Evolutionary conservation across 202 grass and related monocot species (phyloP), one percentile per base, ranked within the genome.

Genomic region (Zoysia matrella): DNA sequence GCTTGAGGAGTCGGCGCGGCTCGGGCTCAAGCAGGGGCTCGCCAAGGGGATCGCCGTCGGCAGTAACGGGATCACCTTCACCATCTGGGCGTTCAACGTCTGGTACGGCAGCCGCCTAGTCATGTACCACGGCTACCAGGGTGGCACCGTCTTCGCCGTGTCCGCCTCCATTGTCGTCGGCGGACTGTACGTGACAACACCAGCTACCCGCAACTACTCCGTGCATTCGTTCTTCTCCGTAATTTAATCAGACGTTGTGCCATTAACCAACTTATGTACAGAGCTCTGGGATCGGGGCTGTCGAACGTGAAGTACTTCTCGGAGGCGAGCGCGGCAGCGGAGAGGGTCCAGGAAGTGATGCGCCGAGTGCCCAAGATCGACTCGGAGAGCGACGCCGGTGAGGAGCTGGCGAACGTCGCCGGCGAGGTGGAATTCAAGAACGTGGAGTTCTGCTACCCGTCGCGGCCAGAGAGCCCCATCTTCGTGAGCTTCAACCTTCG

Each of bases 81-180:
- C 94, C 47, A 92, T 97, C 40, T 94, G 88, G 81, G 92, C 94
- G 0, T 97, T 97, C 86, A 86, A 89, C 47, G 81, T 91, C 47
- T 97, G 94, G 94, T 97, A 97, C 14, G 94, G 90, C 50, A 97
- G 94, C 86, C 81, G 74, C 4, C 92, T 98, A 15, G 92, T 95
- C 82, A 95, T 94, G 88, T 91, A 95, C 85, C 94, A 97, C 14
- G 94, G 83, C 1, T 86, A 72, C 48, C 53, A 88, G 70, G 95
- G 95, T 4, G 92, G 95, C 79, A 93, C 92, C 7, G 84, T 98
- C 84, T 98, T 95, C 83, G 88, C 88, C 22, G 90, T 94, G 74
- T 89, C 89, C 1, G 86, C 88, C 14, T 58, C 80, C 56, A 82
- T 92, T 73, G 76, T 98, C 72, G 73, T 89, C 53, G 92, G 92